These are phyloP conservation scores for Metschnikowia kunwiensis DNA, from an alignment of 805 yeast species.

Conservation along the genomic window DNA sequence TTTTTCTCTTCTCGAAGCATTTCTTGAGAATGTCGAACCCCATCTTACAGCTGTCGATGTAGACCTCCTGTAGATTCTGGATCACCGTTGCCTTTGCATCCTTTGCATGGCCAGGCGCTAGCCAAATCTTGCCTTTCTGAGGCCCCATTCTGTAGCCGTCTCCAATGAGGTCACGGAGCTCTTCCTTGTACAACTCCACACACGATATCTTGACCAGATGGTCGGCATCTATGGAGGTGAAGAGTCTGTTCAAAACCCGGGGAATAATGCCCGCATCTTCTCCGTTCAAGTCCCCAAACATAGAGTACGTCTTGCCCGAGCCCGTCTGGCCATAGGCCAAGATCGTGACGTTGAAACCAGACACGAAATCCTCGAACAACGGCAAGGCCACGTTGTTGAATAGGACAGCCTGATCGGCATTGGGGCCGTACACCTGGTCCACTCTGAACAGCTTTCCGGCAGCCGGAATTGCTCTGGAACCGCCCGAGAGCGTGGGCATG, in stretches of 20 bases:
- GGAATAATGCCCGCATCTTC: slow-evolving; percentile 57
- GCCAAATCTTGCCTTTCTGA: slow-evolving; percentile 26
- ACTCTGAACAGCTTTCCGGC: slow-evolving; percentile 48
- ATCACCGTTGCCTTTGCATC: slow-evolving; percentile 41
- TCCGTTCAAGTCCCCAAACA: slow-evolving; percentile 49
- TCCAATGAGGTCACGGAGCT: slow-evolving; percentile 65
- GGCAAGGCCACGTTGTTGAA: slow-evolving; percentile 73
- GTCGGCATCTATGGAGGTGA: slow-evolving; percentile 49
- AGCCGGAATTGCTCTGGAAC: slow-evolving; percentile 17
- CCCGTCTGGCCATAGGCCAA: slow-evolving; percentile 85
- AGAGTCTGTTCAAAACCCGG: slow-evolving; percentile 48
- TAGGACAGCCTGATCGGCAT: slow-evolving; percentile 65
- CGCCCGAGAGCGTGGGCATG: slow-evolving; percentile 20
- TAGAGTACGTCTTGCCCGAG: slow-evolving; percentile 78
- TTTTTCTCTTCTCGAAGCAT: slow-evolving; percentile 59
- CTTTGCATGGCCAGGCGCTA: slow-evolving; percentile 12
- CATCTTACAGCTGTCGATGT: slow-evolving; percentile 50
- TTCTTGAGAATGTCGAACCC: slow-evolving; percentile 54
- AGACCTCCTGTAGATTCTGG: slow-evolving; percentile 63
- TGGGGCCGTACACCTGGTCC: slow-evolving; percentile 81
- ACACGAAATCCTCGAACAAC: slow-evolving; percentile 60
- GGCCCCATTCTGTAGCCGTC: slow-evolving; percentile 35
- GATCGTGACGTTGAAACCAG: slow-evolving; percentile 67
- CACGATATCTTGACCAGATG: slow-evolving; percentile 73
- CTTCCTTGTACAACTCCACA: slow-evolving; percentile 85